Conservation (phyloP, 495 filamentous ascomycete species). For the Penicillium soppii region DNA sequence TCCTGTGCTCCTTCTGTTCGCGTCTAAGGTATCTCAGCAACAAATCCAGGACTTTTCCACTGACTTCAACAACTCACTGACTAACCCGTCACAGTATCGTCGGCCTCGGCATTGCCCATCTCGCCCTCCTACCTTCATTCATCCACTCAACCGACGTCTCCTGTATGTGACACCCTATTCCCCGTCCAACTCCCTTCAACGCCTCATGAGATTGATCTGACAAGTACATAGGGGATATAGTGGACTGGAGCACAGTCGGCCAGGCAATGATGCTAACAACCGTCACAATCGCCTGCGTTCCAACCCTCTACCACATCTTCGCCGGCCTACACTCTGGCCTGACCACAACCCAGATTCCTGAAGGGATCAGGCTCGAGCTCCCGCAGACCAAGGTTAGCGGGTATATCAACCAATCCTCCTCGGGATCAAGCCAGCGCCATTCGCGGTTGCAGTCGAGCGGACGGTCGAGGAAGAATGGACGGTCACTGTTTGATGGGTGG, state of each 20-base stretch:
- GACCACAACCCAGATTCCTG: constrained; percentile 27
- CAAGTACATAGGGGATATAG: constrained; percentile 17
- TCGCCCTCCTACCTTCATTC: constrained; percentile 21
- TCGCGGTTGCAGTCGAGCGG: neutral
- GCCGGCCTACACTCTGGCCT: constrained; percentile 35
- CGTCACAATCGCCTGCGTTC: constrained; percentile 31
- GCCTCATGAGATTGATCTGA: neutral
- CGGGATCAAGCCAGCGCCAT: neutral
- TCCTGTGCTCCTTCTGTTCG: constrained; percentile 23
- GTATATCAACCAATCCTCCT: constrained; percentile 16
- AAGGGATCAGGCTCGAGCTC: constrained; percentile 18
- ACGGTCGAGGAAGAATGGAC: neutral
- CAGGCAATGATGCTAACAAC: constrained; percentile 30
- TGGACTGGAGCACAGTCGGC: constrained; percentile 8
- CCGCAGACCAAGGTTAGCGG: constrained; percentile 10
- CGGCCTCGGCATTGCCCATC: constrained; percentile 19
- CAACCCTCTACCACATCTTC: constrained; percentile 38
- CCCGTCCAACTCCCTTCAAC: neutral
- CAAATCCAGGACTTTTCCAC: neutral
- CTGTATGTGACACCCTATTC: constrained; percentile 13
- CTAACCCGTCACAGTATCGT: constrained; percentile 14
- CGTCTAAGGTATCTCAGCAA: constrained; percentile 14
- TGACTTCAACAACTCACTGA: neutral
- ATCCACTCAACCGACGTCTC: constrained; percentile 19
- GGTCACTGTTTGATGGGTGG: constrained; percentile 6